phyloP scores from a whole-genome alignment of 2,329 filamentous ascomycete genomes.

The Pseudofabraea citricarpa region DNA sequence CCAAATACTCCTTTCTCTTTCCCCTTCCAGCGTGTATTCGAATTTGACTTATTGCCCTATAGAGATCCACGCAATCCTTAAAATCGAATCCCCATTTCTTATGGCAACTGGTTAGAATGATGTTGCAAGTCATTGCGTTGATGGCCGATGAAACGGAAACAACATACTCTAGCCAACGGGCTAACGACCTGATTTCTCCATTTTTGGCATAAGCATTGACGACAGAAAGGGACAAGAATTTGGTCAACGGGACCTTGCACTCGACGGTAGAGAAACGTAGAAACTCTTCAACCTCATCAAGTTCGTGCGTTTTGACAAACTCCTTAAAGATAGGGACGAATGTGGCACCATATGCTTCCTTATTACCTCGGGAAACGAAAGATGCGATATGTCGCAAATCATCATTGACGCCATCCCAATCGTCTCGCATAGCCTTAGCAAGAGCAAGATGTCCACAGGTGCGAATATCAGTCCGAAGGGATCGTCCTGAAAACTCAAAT shows the following conservation, averaged over 20 bases:
- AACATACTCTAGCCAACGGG: constrained; percentile 23
- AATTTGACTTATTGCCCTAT: constrained; percentile 11
- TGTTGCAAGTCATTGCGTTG: constrained; percentile 22
- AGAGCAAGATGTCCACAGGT: constrained; percentile 27
- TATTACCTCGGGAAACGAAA: constrained; percentile 1
- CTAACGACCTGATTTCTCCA: constrained; percentile 22
- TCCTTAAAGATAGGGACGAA: constrained; percentile 26
- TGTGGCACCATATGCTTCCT: constrained; percentile 10
- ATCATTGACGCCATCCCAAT: constrained; percentile 24
- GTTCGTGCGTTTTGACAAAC: constrained; percentile 20
- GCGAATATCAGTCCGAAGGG: constrained; percentile 12
- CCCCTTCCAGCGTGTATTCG: background rate
- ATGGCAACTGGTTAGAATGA: constrained; percentile 21
- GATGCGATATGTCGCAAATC: constrained; percentile 20
- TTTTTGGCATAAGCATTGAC: constrained; percentile 20
- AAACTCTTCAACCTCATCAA: constrained; percentile 23
- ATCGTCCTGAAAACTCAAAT: constrained; percentile 6
- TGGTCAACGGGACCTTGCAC: constrained; percentile 15
- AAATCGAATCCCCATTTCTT: constrained; percentile 19
- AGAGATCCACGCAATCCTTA: constrained; percentile 17
- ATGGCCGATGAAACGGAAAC: constrained; percentile 11
- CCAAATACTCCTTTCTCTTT: constrained; percentile 1
- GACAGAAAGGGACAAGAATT: constrained; percentile 18
- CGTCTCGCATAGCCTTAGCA: constrained; percentile 21
- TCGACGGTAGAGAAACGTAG: constrained; percentile 16